These are phyloP conservation scores for Claviceps paspali DNA, from an alignment of 2,329 filamentous ascomycete genomes.

Conservation along the genomic window DNA sequence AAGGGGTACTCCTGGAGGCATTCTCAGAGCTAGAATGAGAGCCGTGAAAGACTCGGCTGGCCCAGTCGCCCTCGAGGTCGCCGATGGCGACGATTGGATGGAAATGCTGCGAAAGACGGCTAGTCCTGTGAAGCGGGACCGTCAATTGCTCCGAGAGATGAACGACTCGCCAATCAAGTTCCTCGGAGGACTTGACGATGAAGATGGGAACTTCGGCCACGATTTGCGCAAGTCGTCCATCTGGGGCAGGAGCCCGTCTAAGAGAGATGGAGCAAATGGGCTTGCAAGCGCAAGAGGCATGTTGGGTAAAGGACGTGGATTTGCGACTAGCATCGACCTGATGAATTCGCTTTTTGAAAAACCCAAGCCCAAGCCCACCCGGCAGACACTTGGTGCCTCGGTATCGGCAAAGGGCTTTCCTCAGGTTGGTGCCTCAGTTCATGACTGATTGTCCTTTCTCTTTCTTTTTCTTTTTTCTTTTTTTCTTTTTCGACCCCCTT, in stretches of 20 bases:
- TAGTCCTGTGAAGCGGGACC: slow-evolving; percentile 84
- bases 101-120: slow-evolving; percentile 89
- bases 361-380: slow-evolving; percentile 44
- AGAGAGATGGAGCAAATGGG: slow-evolving; percentile 15
- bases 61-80: slow-evolving; percentile 43
- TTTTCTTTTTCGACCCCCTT: background rate
- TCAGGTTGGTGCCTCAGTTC: slow-evolving; percentile 62
- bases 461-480: background rate
- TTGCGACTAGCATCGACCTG: slow-evolving; percentile 81
- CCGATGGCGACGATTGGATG: slow-evolving; percentile 74
- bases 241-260: slow-evolving; percentile 19
- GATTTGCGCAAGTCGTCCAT: slow-evolving; percentile 27
- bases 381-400: slow-evolving; percentile 36
- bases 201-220: slow-evolving; percentile 27
- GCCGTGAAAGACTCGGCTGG: slow-evolving; percentile 45
- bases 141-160: slow-evolving; percentile 49
- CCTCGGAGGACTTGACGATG: slow-evolving; percentile 12
- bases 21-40: slow-evolving; percentile 48
- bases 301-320: slow-evolving; percentile 43
- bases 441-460: slow-evolving; percentile 19
- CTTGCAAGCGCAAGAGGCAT: slow-evolving; percentile 18
- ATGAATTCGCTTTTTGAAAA: slow-evolving; percentile 89
- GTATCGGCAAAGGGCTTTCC: slow-evolving; percentile 51
- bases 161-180: slow-evolving; percentile 35
- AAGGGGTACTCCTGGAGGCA: slow-evolving; percentile 38